These are phyloP conservation scores for Verbascum thapsus DNA, from an alignment of 257 asterid species.

Conservation along the genomic window DNA sequence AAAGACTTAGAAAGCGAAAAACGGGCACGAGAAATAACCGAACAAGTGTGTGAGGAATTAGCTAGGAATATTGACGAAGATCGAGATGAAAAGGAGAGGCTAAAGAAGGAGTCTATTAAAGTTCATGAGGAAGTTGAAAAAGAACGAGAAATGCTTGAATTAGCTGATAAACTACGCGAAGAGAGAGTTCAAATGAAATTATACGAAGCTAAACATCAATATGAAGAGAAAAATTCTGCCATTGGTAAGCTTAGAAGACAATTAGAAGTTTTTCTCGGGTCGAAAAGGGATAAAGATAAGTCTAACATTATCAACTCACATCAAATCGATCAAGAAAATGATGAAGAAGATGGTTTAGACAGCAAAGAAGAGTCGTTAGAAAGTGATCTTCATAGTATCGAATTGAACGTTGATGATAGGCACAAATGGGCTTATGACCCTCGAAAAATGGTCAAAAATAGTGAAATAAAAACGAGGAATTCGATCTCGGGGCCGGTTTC, in stretches of 20 bases:
- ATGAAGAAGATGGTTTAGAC: conserved; percentile 45
- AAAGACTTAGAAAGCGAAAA: conserved; percentile 75
- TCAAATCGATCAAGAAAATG: conserved; percentile 43
- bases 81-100: conserved; percentile 46
- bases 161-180: conserved; percentile 59
- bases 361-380: conserved; percentile 57
- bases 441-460: conserved; percentile 41
- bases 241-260: conserved; percentile 75
- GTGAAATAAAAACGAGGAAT: conserved; percentile 49
- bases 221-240: conserved; percentile 67
- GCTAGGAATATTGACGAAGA: conserved; percentile 66
- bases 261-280: conserved; percentile 67
- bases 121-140: conserved; percentile 54
- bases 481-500: conserved; percentile 49
- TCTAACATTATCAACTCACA: conserved; percentile 30
- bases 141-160: conserved; percentile 64
- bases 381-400: conserved; percentile 72
- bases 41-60: conserved; percentile 69
- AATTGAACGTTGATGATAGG: conserved; percentile 49
- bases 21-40: conserved; percentile 69
- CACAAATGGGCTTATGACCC: conserved; percentile 43
- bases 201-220: conserved; percentile 57
- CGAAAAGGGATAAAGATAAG: conserved; percentile 46
- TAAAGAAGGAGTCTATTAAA: conserved; percentile 56
- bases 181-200: conserved; percentile 60